A percentile compares a stretch with the other conserved stretches of the same genome.
These are phyloP conservation scores for Trichoderma breve DNA, from an alignment of 2,329 filamentous ascomycete genomes.

Conservation along the genomic window DNA sequence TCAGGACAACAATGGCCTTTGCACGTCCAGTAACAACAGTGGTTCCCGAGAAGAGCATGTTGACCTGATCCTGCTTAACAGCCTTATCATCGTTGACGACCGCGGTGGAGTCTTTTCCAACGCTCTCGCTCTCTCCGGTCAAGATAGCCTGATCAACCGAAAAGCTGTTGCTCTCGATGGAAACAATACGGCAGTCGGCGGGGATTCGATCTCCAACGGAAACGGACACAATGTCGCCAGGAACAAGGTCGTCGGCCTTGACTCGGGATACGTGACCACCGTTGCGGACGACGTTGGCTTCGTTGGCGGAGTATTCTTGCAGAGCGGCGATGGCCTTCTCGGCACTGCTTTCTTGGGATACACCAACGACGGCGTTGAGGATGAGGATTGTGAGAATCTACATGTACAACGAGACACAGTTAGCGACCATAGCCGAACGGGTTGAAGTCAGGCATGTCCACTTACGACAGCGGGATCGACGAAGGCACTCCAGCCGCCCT, in stretches of 20 bases:
- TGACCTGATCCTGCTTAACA: conserved; percentile 95
- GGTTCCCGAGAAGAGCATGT: conserved; percentile 98
- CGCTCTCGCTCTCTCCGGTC: conserved; percentile 96
- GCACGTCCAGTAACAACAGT: conserved; percentile 95
- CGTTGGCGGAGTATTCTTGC: conserved; percentile 98
- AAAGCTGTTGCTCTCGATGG: conserved; percentile 96
- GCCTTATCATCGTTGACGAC: conserved; percentile 74
- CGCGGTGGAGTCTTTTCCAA: conserved; percentile 72
- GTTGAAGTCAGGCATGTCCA: not conserved
- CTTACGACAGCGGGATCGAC: conserved; percentile 92
- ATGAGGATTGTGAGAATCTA: conserved; percentile 96
- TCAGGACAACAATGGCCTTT: conserved; percentile 85
- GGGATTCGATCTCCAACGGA: conserved; percentile 90
- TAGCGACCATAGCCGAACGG: not conserved
- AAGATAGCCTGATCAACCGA: conserved; percentile 94
- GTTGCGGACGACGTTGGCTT: conserved; percentile 88
- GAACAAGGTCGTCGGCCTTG: conserved; percentile 96
- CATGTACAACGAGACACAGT: not conserved
- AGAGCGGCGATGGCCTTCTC: conserved; percentile 97
- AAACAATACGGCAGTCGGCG: conserved; percentile 85
- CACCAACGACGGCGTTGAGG: conserved; percentile 93
- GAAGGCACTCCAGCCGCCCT: conserved; percentile 93
- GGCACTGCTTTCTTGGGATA: conserved; percentile 97
- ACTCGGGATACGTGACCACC: conserved; percentile 72
- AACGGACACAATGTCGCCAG: conserved; percentile 86